These are phyloP conservation scores for Micromonas commoda DNA, from an alignment of 139 green algal species.

Conservation along the genomic window DNA sequence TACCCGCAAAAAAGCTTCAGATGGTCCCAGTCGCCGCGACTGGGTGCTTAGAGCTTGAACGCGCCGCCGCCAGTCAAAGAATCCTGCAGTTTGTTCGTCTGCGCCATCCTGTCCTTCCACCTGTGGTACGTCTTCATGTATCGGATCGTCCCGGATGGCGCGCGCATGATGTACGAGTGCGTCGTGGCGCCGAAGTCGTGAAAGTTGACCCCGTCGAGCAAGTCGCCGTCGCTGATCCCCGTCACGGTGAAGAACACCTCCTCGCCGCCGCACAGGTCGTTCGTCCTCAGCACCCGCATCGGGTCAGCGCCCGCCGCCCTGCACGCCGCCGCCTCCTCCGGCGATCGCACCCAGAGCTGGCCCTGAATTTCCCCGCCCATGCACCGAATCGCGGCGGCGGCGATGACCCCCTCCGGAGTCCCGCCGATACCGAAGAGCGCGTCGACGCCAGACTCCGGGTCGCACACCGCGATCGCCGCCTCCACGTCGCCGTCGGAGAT, in stretches of 20 bases:
- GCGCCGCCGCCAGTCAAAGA: neutral
- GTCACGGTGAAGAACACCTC: slow-evolving; percentile 77
- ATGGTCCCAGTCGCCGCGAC: too few species aligned
- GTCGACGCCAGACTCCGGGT: slow-evolving; percentile 55
- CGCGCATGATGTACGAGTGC: slow-evolving; percentile 73
- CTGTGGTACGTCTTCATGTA: neutral
- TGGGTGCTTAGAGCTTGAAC: too few species aligned
- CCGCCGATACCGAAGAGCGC: slow-evolving; percentile 62
- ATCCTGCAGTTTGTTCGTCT: too few species aligned
- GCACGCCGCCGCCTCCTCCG: slow-evolving; percentile 48
- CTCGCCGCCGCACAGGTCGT: slow-evolving; percentile 44
- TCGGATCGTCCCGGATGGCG: slow-evolving; percentile 52
- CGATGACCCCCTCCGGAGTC: slow-evolving; percentile 33
- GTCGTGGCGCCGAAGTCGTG: slow-evolving; percentile 55
- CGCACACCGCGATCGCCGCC: slow-evolving; percentile 64
- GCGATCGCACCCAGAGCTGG: slow-evolving; percentile 54
- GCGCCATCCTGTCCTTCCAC: too few species aligned
- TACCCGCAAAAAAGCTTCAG: too few species aligned
- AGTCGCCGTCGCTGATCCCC: slow-evolving; percentile 66
- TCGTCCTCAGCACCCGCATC: slow-evolving; percentile 27
- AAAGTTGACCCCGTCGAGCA: slow-evolving; percentile 60
- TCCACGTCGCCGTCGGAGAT: slow-evolving; percentile 63
- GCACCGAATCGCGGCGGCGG: slow-evolving; percentile 54
- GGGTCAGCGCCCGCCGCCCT: neutral
- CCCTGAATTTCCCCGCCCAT: slow-evolving; percentile 66